Base-by-base conservation (phyloP, 2,329 filamentous ascomycete genomes). In the Exophiala aquamarina region DNA sequence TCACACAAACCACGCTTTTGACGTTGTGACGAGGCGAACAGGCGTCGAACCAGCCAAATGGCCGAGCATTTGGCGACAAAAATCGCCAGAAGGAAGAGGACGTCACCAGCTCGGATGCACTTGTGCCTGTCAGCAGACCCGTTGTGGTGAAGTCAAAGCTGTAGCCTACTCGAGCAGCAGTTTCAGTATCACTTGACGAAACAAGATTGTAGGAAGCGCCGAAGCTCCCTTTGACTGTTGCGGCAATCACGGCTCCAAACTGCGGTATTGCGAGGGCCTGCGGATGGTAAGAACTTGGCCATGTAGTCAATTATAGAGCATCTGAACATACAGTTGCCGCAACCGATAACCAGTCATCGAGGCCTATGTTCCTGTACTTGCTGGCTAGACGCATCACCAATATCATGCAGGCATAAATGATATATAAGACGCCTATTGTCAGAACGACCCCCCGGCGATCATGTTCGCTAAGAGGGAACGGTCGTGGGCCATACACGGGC, bases 291-390 rank as follows among this genome's bases (percentile, higher is more conserved):
- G n/a, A n/a, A n/a, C n/a, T n/a, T n/a, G n/a, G n/a, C n/a, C n/a
- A n/a, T n/a, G n/a, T n/a, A n/a, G n/a, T n/a, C n/a, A n/a, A n/a
- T n/a, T n/a, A n/a, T n/a, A n/a, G n/a, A n/a, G n/a, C n/a, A n/a
- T n/a, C n/a, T n/a, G n/a, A n/a, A n/a, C n/a, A n/a, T n/a, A n/a
- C n/a, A n/a, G n/a, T n/a, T n/a, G n/a, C n/a, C n/a, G n/a, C n/a
- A n/a, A n/a, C n/a, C n/a, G n/a, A n/a, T n/a, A n/a, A n/a, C 44
- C 45, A 49, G 35, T 55, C 52, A 23, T 55, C 52, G 11, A 52
- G 8, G 3, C 44, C 52, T 37, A 55, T 55, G 5, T 42, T 46
- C 11, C 38, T 42, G 35, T 44, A 37, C 18, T 41, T 51, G 26
- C n/a, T 38, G 11, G 35, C 41, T 18, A 51, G 19, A n/a, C 52